Conservation (phyloP, 1,139 yeast species). For the Magnusiomyces magnusii region DNA sequence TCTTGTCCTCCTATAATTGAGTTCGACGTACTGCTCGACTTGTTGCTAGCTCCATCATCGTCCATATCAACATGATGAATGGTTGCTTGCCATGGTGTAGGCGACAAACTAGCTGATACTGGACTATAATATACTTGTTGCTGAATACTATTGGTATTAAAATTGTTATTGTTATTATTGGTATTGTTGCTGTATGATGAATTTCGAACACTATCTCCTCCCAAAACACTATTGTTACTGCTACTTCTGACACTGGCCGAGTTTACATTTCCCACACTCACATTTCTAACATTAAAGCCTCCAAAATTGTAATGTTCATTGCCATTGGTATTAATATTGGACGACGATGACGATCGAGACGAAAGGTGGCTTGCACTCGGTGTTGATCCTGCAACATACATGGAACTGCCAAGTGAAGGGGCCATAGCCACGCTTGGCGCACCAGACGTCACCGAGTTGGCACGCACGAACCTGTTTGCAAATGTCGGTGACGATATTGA, state of each 20-base stretch:
- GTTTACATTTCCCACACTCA: background rate
- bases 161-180: background rate
- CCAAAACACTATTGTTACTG: background rate
- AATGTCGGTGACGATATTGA: background rate
- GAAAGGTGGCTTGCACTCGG: background rate
- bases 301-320: background rate
- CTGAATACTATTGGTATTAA: background rate
- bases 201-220: background rate
- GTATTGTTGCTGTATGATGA: background rate
- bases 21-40: background rate
- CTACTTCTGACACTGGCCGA: background rate
- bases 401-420: background rate
- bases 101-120: background rate
- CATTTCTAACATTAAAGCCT: background rate
- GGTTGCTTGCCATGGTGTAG: conserved; percentile 6
- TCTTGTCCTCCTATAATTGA: background rate
- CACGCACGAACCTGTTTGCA: background rate
- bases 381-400: background rate
- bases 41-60: background rate
- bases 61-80: conserved; percentile 3
- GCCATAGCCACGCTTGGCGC: background rate
- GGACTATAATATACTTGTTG: background rate
- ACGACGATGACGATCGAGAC: background rate
- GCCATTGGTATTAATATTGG: background rate
- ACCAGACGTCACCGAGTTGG: background rate